Base-by-base conservation (phyloP, 495 filamentous ascomycete species). In the Penicillium soppii region DNA sequence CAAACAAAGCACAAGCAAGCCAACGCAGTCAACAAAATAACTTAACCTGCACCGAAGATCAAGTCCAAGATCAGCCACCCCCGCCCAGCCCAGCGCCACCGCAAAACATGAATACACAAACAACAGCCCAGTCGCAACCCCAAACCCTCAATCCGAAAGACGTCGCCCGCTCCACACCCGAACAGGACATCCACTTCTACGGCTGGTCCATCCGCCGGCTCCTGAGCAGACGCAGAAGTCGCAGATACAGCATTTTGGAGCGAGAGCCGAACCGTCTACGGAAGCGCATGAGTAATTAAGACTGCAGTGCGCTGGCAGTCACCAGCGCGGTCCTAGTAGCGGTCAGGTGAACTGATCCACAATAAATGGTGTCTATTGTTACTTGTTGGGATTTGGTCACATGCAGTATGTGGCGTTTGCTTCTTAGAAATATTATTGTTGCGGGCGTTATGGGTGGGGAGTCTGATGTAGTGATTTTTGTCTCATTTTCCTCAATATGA, bases 241-340 rank as follows among this genome's bases (percentile, higher is more conserved):
- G 65, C 38, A 61, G 66, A 42, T 76, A 76, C 66, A 59, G 63
- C 9, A 60, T 73, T 16, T 53, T 76, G 37, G 73, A 77, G 43
- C 58, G 70, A 56, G 68, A 76, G 56, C 68, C 73, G 44, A 75
- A 76, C 57, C 63, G 73, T 32, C 55, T 73, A 53, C 52, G 75
- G 53, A 71, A 70, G 62, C 67, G 72, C 38, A 58, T 53, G 40
- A 65, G 61, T 42, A 43, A 57, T 39, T 63, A 39, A 59, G 20
- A n/a, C 12, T n/a, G n/a, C n/a, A n/a, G n/a, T n/a, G n/a, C n/a
- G n/a, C n/a, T n/a, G n/a, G n/a, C n/a, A n/a, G n/a, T n/a, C n/a
- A n/a, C n/a, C n/a, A n/a, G n/a, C n/a, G n/a, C n/a, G n/a, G n/a
- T n/a, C n/a, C n/a, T n/a, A n/a, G n/a, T n/a, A n/a, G n/a, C n/a